Evolutionary conservation across 1,284 basidiomycete genomes (phyloP), one percentile per base, ranked within the genome.

Genomic region (Phlebopus sp.): DNA sequence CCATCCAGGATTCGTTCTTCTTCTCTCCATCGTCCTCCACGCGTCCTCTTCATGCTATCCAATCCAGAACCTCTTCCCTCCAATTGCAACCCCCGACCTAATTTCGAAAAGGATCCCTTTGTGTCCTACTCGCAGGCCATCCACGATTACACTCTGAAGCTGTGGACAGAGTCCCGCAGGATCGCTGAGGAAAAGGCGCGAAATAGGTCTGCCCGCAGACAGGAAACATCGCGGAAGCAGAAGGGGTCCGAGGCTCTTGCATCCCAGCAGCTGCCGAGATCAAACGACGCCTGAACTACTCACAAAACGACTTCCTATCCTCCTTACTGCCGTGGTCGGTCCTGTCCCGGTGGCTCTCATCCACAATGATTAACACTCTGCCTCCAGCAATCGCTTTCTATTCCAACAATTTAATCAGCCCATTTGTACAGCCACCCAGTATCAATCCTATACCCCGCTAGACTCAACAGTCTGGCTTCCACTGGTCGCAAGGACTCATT

Each of bases 161-260:
- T 84, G 39, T 86, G 84, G 83, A 79, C 78, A 41, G 80, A 86
- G 59, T 82, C 83, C 10, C 71, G 81, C 56, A 74, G 76, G 54
- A 61, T 73, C 47, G 77, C 76, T 31, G 82, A 85, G 59, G 78
- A 82, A 59, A 71, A 70, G 56, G 69, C 73, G 15, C 67, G 68
- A 31, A 56, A 55, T 19, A 67, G 58, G 37, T 50, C 52, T 17
- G 37, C 48, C 43, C 57, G 47, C 45, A 64, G 59, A 44, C 64
- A 63, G 34, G 62, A 59, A 29, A 36, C 56, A 37, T 55, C 53
- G 42, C 57, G 56, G 47, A 58, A 55, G 54, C 59, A 54, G 45
- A 58, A 49, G 46, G 56, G 57, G 37, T 47, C 48, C 36, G 44
- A 64, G 6, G 8, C 45, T 13, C 31, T 30, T 44, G 19, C 9